Percentiles rank a stretch among this genome's conserved stretches.
Conservation (phyloP, 441 rosid species). For the Iberis amara region DNA sequence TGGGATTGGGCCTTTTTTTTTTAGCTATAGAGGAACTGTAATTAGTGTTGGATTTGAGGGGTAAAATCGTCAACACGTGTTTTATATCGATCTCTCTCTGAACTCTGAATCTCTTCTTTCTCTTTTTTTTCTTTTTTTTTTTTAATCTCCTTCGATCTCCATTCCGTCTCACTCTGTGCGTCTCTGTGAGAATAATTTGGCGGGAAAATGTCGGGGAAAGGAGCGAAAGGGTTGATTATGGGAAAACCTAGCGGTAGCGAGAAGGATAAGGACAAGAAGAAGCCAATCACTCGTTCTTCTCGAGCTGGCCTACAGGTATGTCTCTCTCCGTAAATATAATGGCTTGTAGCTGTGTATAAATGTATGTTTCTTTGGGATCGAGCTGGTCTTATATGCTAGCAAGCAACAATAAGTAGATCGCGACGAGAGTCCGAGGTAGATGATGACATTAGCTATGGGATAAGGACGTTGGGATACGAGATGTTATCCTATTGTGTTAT, state of each 20-base stretch:
- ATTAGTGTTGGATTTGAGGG: not conserved
- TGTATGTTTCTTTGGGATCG: too few species aligned
- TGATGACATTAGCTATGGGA: not conserved
- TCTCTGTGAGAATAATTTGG: slow-evolving; percentile 8
- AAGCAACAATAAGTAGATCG: not conserved
- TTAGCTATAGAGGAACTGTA: not conserved
- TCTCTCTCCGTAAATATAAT: not conserved
- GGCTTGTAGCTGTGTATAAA: too few species aligned
- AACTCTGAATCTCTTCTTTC: not conserved
- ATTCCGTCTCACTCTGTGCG: not conserved
- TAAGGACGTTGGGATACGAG: not conserved
- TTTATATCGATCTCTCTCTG: not conserved
- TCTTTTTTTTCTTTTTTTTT: not conserved
- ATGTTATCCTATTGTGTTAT: not conserved
- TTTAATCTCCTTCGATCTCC: not conserved
- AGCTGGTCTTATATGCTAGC: too few species aligned
- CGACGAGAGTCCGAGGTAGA: not conserved
- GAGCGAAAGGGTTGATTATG: slow-evolving; percentile 59
- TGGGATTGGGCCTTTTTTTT: not conserved
- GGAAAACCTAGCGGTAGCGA: slow-evolving; percentile 46
- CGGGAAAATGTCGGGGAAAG: slow-evolving; percentile 53
- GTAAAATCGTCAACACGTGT: not conserved
- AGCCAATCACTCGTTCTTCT: slow-evolving; percentile 73
- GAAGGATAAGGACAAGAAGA: slow-evolving; percentile 83
- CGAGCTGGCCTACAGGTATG: slow-evolving; percentile 89